phyloP scores from a whole-genome alignment of 805 yeast species.

The Metschnikowia picachoensis region DNA sequence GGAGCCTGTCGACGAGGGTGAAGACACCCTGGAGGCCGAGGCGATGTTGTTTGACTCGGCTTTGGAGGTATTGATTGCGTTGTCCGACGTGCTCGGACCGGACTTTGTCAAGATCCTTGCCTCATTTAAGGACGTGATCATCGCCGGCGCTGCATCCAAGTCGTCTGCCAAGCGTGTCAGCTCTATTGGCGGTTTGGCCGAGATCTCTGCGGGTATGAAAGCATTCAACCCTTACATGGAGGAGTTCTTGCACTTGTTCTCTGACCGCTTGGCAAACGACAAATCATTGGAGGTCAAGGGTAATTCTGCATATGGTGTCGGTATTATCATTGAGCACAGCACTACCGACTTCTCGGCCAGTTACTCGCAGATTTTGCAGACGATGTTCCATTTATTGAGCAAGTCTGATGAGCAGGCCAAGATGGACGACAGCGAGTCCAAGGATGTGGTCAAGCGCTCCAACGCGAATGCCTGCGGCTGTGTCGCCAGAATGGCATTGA shows the following conservation, averaged over 20 bases:
- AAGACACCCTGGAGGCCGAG: slow-evolving; percentile 41
- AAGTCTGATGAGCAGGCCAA: slow-evolving; percentile 48
- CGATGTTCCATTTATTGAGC: slow-evolving; percentile 75
- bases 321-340: slow-evolving; percentile 59
- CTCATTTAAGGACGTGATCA: slow-evolving; percentile 63
- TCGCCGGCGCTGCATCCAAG: slow-evolving; percentile 54
- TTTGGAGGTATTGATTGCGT: slow-evolving; percentile 75
- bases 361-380: slow-evolving; percentile 68
- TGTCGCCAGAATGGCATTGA: slow-evolving; percentile 85
- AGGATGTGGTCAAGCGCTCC: slow-evolving; percentile 76
- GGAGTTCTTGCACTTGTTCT: slow-evolving; percentile 68
- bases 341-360: slow-evolving; percentile 56
- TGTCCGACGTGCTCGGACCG: slow-evolving; percentile 71
- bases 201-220: slow-evolving; percentile 74
- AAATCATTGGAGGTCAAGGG: slow-evolving; percentile 86
- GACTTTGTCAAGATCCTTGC: slow-evolving; percentile 74
- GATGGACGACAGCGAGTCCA: slow-evolving; percentile 67
- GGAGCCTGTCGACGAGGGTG: slow-evolving; percentile 58
- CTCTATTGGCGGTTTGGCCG: slow-evolving; percentile 88
- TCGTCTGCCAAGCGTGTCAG: slow-evolving; percentile 72
- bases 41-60: slow-evolving; percentile 81
- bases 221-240: slow-evolving; percentile 60
- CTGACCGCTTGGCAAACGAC: slow-evolving; percentile 65
- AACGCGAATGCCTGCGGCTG: slow-evolving; percentile 96
- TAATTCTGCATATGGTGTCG: slow-evolving; percentile 94